These are phyloP conservation scores for Chamaenerion angustifolium DNA, from an alignment of 345 rosid species.

Conservation along the genomic window DNA sequence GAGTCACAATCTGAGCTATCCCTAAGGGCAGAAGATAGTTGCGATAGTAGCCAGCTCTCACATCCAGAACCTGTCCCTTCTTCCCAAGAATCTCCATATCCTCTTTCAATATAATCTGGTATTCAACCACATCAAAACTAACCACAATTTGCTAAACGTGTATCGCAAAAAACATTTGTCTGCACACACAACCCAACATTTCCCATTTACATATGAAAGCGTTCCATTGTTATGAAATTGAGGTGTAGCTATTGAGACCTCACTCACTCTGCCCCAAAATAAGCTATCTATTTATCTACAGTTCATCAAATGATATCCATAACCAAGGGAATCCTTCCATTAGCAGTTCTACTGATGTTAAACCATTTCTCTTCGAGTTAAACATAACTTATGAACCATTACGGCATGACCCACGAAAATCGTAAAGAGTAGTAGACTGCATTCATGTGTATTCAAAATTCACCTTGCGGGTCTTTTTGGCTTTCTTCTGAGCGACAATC, in stretches of 20 bases:
- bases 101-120: constrained; percentile 78
- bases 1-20: constrained; percentile 80
- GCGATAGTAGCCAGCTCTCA: constrained; percentile 81
- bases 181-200: too few species aligned
- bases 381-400: too few species aligned
- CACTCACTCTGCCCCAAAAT: too few species aligned
- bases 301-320: too few species aligned
- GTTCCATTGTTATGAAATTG: too few species aligned
- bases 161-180: neutral
- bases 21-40: constrained; percentile 73
- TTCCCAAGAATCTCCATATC: constrained; percentile 61
- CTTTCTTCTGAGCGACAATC: constrained; percentile 60
- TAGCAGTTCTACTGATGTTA: too few species aligned
- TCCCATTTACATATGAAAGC: too few species aligned
- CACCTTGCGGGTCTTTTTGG: constrained; percentile 67
- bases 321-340: too few species aligned
- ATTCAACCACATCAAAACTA: neutral
- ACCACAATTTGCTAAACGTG: neutral
- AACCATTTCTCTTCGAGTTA: too few species aligned
- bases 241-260: too few species aligned
- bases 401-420: too few species aligned
- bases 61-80: constrained; percentile 67
- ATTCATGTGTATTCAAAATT: neutral
- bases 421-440: neutral
- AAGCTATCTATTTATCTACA: too few species aligned